Base-by-base conservation (phyloP, 228 moss, liverwort and hornwort species). In the Sphagnum fallax region DNA sequence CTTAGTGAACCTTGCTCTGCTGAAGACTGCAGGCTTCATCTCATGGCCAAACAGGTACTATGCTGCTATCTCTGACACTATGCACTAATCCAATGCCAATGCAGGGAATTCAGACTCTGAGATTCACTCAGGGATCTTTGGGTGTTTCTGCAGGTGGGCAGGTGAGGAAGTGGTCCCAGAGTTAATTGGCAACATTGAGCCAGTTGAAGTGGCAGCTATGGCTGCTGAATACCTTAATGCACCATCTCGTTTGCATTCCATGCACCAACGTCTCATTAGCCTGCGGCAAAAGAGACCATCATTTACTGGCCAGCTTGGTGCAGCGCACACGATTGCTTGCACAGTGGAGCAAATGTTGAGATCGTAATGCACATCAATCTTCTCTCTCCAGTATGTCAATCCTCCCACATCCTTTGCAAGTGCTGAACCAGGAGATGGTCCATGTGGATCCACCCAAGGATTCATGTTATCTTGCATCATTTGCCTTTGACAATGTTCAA, bases 1-100 rank as follows among this genome's bases (percentile, higher is more conserved):
- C 72, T 64, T 74, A 6, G 70, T 91, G 50, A 94, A 94, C 77
- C 81, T 88, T 50, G 76, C 78, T 75, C 79, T 91, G 47, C 77
- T 94, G 4, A 84, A 71, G 11, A 75, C 81, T 59, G 84, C 84
- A n/a, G 91, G 86, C 10, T 88, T 81, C 65, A 80, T 91, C 68
- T 89, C 93, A 48, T 93, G 93, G 93, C 91, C 91, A 61, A 91
- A 91, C 66, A 82, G 88, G 88, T 88, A 69, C 63, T 8, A 60
- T 47, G 47, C 15, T 13, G 11, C 5, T 4, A 4, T 32, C 48
- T 15, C 7, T 32, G 10, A 32, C 32, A 32, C 32, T 32, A 32
- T 32, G 32, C 32, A 32, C 32, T 32, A 32, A 32, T 32, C 32
- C 32, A 32, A 32, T 32, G 32, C 32, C 32, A 32, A 32, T 32